These are phyloP conservation scores for Ostreobium quekettii DNA, from an alignment of 139 green algal species.

Conservation along the genomic window DNA sequence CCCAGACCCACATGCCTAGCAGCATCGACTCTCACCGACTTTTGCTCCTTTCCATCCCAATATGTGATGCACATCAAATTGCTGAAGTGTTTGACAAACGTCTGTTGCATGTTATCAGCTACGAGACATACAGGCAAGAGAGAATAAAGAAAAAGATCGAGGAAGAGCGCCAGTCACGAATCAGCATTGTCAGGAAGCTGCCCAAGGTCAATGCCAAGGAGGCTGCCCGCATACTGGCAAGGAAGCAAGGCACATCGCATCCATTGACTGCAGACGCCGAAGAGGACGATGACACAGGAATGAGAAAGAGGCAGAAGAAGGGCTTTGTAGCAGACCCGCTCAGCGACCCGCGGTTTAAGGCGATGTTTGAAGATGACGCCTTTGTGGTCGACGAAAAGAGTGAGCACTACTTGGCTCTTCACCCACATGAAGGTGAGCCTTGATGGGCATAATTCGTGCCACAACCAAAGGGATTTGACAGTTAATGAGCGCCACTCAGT, in stretches of 20 bases:
- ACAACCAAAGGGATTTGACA: too few relatives aligned
- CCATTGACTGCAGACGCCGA: conserved; percentile 6
- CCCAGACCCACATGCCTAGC: too few relatives aligned
- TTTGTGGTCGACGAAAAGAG: conserved; percentile 75
- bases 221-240: conserved; percentile 56
- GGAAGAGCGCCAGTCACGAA: conserved; percentile 70
- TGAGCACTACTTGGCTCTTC: conserved; percentile 70
- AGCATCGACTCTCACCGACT: too few relatives aligned
- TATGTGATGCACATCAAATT: too few relatives aligned
- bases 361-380: conserved; percentile 75
- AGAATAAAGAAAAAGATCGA: conserved; percentile 77
- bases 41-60: too few relatives aligned
- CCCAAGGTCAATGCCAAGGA: conserved; percentile 75
- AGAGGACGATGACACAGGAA: conserved; percentile 7
- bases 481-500: too few relatives aligned
- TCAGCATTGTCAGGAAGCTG: conserved; percentile 69
- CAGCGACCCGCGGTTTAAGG: conserved; percentile 41
- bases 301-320: conserved; percentile 5
- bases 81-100: too few relatives aligned
- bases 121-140: conserved; percentile 80
- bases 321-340: conserved; percentile 17
- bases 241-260: conserved; percentile 8
- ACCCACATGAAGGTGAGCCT: too few relatives aligned
- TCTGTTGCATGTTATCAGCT: too few relatives aligned
- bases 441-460: too few relatives aligned